A percentile compares a stretch with the other conserved stretches of the same genome.
Conservation (phyloP, 139 green algal genomes). For the Micromonas commoda region DNA sequence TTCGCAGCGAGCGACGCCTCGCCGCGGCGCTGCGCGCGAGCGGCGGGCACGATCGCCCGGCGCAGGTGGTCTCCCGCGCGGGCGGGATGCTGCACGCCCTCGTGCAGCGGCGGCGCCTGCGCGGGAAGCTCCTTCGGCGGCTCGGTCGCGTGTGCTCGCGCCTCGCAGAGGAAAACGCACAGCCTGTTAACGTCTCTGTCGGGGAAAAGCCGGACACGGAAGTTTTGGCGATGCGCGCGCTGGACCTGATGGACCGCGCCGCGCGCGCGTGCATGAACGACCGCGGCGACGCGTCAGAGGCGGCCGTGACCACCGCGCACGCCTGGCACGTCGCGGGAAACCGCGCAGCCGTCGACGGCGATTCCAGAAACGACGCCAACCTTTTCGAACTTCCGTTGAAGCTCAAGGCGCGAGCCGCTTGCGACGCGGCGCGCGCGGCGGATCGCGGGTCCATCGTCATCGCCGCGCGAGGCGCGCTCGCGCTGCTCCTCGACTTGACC, state of each 20-base stretch:
- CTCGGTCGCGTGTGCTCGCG: not conserved
- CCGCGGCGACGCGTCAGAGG: too few species aligned
- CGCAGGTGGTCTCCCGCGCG: not conserved
- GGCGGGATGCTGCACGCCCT: not conserved
- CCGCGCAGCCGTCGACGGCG: too few species aligned
- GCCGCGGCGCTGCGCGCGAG: not conserved
- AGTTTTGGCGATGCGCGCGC: not conserved
- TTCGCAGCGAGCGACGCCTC: not conserved
- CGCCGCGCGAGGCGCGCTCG: too few species aligned
- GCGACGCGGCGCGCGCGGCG: not conserved
- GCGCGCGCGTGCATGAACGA: not conserved
- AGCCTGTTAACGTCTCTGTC: not conserved
- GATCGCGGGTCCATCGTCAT: not conserved
- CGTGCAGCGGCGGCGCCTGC: not conserved
- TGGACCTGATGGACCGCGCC: not conserved
- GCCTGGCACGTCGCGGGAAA: too few species aligned
- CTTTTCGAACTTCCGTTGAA: not conserved
- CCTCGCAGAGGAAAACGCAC: not conserved
- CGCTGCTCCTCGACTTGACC: not conserved
- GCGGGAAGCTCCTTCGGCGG: not conserved
- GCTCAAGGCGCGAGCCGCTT: not conserved
- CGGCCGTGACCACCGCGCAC: not conserved
- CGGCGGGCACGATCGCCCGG: not conserved
- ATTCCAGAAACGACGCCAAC: too few species aligned
- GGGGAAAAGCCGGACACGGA: not conserved